phyloP scores from a whole-genome alignment of 345 rosid species.

The Excoecaria cochinchinensis region DNA sequence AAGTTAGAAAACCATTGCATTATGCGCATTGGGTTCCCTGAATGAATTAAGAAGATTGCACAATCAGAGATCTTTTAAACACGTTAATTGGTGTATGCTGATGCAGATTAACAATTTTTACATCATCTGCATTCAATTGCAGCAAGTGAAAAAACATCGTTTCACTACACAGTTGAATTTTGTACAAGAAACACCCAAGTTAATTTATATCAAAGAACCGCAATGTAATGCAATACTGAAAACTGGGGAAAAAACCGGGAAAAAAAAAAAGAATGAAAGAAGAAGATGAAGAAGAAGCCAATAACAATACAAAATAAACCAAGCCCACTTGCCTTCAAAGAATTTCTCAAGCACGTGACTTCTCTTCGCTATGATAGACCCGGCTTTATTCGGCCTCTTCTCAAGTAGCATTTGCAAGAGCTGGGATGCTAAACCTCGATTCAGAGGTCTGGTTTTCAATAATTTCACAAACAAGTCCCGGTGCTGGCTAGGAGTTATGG shows the following conservation, averaged over 20 bases:
- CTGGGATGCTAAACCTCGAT: conserved; percentile 52
- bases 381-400: conserved; percentile 51
- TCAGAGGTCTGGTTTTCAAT: conserved; percentile 45
- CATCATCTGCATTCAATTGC: background rate
- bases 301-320: background rate
- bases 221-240: background rate
- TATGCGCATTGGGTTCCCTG: conserved; percentile 60
- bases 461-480: conserved; percentile 53
- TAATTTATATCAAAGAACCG: background rate
- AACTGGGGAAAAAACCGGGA: background rate
- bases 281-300: background rate
- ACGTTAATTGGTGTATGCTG: background rate
- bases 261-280: no score
- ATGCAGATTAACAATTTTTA: background rate
- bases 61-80: background rate
- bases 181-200: background rate
- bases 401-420: conserved; percentile 60
- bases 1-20: conserved; percentile 73
- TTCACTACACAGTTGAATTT: background rate
- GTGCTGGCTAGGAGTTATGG: conserved; percentile 46
- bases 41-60: conserved; percentile 8
- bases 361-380: conserved; percentile 53
- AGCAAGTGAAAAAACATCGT: background rate
- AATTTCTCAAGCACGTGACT: conserved; percentile 67
- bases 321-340: conserved; percentile 54